phyloP scores from a whole-genome alignment of 2,329 filamentous ascomycete genomes.

The Helotiales sp. region DNA sequence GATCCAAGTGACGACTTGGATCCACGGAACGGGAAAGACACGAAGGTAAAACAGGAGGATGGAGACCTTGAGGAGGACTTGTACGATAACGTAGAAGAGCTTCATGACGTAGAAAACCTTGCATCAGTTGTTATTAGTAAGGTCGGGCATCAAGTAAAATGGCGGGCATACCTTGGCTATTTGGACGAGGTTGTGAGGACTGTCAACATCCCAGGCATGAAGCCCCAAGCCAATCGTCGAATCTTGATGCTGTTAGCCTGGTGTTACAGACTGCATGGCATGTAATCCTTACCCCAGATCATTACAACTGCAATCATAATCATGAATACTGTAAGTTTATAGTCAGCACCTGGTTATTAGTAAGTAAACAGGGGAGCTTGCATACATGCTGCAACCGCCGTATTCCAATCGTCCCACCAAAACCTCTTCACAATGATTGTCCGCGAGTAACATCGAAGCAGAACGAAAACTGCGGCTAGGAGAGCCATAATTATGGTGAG shows the following conservation, averaged over 20 bases:
- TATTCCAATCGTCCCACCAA: constrained; percentile 8
- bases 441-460: background rate
- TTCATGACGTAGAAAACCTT: constrained; percentile 8
- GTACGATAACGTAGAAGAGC: constrained; percentile 21
- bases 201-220: constrained; percentile 8
- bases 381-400: background rate
- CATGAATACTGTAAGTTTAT: background rate
- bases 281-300: background rate
- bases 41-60: constrained; percentile 25
- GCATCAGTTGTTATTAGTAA: background rate
- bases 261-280: background rate
- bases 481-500: constrained; percentile 2
- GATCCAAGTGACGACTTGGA: constrained; percentile 5
- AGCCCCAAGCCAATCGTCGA: background rate
- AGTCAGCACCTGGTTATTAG: background rate
- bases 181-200: background rate
- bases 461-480: background rate
- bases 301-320: constrained; percentile 2
- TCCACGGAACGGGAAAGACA: constrained; percentile 10
- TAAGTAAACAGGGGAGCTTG: background rate
- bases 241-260: background rate
- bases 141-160: no score
- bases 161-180: background rate
- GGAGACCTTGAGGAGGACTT: constrained; percentile 22
- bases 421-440: background rate